phyloP scores from a whole-genome alignment of 148 eudicot genomes.

The Fagopyrum homotropicum region DNA sequence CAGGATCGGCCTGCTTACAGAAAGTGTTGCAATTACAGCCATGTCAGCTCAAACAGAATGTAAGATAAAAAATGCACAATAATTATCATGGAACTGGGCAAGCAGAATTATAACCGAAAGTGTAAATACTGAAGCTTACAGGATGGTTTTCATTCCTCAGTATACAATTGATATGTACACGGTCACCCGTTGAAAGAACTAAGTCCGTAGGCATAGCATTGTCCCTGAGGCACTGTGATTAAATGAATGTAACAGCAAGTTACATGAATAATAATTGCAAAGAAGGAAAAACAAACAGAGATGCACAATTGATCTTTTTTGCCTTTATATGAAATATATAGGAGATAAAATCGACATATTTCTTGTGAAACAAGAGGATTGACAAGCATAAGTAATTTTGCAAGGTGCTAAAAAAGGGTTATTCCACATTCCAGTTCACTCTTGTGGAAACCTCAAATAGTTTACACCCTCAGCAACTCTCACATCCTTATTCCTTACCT shows the following conservation, averaged over 20 bases:
- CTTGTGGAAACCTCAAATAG: background rate
- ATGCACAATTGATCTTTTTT: background rate
- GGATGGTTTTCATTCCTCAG: slow-evolving; percentile 45
- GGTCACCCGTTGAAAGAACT: slow-evolving; percentile 49
- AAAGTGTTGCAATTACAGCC: slow-evolving; percentile 26
- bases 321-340: background rate
- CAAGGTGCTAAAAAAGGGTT: background rate
- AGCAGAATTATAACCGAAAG: background rate
- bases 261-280: background rate
- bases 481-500: slow-evolving; percentile 53
- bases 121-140: slow-evolving; percentile 28
- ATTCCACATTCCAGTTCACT: background rate
- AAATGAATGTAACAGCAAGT: background rate
- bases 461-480: background rate
- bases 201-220: slow-evolving; percentile 61
- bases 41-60: background rate
- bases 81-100: background rate
- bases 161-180: slow-evolving; percentile 52
- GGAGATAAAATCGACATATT: no score
- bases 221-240: slow-evolving; percentile 47
- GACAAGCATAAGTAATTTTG: background rate
- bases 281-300: background rate
- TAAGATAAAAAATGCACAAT: background rate
- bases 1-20: slow-evolving; percentile 26
- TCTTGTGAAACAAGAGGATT: background rate